phyloP scores from a whole-genome alignment of 2,329 filamentous ascomycete species.

The Escovopsis sp. region DNA sequence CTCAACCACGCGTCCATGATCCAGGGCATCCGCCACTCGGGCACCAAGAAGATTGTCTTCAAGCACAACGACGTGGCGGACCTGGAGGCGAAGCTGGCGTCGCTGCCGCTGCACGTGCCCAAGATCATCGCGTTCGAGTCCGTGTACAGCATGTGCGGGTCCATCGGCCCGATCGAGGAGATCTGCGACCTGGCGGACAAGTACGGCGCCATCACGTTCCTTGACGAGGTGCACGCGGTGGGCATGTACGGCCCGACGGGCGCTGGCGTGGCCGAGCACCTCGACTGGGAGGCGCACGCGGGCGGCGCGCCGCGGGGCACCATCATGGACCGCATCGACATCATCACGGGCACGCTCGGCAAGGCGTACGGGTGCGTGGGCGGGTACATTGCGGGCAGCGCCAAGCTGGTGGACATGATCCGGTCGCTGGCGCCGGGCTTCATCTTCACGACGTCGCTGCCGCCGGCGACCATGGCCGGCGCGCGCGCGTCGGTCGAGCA shows the following conservation, averaged over 20 bases:
- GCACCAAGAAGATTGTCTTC: conserved; percentile 94
- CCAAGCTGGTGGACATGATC: conserved; percentile 78
- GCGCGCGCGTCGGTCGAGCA: conserved; percentile 87
- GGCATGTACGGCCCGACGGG: conserved; percentile 97
- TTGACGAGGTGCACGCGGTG: conserved; percentile 97
- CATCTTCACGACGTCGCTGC: conserved; percentile 96
- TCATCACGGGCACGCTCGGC: conserved; percentile 92
- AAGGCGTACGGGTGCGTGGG: conserved; percentile 98
- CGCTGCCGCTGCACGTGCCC: conserved; percentile 67
- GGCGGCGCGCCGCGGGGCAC: conserved; percentile 64
- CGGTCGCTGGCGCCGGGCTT: conserved; percentile 92
- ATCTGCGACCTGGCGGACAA: conserved; percentile 96
- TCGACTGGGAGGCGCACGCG: conserved; percentile 80
- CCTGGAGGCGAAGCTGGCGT: conserved; percentile 80
- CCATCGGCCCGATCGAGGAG: conserved; percentile 85
- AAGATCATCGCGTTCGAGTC: conserved; percentile 99
- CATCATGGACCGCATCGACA: conserved; percentile 90
- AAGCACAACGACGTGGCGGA: conserved; percentile 96
- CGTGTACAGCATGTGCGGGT: conserved; percentile 98
- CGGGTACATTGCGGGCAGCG: conserved; percentile 87
- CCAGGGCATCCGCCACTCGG: conserved; percentile 93
- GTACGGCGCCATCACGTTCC: conserved; percentile 92
- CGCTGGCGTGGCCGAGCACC: conserved; percentile 90
- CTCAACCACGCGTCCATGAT: conserved; percentile 99
- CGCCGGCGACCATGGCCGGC: conserved; percentile 92